Evolutionary conservation across 2,329 filamentous ascomycete species (phyloP).

Genomic region (Eurotiales sp.): DNA sequence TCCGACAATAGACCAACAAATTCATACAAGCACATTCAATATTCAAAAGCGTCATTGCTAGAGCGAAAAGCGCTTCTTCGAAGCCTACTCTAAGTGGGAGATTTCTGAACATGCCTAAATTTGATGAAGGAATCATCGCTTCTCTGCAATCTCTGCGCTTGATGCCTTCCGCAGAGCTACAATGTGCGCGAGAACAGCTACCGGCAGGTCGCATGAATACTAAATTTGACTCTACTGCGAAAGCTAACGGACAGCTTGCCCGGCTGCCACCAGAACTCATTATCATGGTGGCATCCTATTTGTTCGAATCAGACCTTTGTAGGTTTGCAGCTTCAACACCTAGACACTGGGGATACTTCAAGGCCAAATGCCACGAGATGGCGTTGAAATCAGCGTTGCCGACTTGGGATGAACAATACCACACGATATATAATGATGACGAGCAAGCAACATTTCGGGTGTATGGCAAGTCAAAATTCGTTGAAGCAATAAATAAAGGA

Average conservation of each 20-base stretch:
- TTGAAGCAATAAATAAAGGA: slow-evolving; percentile 5
- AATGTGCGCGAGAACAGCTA: not conserved
- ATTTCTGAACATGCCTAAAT: not conserved
- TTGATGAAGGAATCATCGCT: not conserved
- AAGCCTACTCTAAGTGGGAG: no score
- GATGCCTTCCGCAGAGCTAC: not conserved
- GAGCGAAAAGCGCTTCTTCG: no score
- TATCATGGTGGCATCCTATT: not conserved
- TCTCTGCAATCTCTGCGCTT: not conserved
- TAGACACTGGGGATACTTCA: not conserved
- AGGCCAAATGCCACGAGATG: not conserved
- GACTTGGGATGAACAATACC: not conserved
- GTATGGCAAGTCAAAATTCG: slow-evolving; percentile 5
- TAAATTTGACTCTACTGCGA: not conserved
- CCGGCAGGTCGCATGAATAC: not conserved
- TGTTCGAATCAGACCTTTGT: not conserved
- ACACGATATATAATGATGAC: not conserved
- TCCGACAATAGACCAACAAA: not conserved
- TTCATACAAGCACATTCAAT: not conserved
- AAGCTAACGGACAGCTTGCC: not conserved
- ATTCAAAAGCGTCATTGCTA: not conserved
- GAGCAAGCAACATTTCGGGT: no score
- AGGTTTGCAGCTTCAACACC: not conserved
- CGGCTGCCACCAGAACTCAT: slow-evolving; percentile 5
- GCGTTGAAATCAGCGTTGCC: slow-evolving; percentile 8